phyloP scores from a whole-genome alignment of 2,329 filamentous ascomycete species.

The Cercospora beticola region DNA sequence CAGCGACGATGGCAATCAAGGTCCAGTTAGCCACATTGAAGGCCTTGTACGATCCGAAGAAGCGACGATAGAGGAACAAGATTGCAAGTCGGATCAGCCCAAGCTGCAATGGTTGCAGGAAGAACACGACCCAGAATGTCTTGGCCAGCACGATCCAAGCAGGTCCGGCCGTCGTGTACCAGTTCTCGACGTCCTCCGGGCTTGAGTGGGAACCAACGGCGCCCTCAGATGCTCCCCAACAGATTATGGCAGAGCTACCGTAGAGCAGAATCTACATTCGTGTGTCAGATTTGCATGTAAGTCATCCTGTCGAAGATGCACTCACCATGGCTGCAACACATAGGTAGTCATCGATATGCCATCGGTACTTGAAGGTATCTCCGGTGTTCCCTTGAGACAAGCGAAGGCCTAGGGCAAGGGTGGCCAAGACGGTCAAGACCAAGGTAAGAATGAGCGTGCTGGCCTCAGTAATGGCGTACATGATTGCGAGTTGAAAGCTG shows the following conservation, averaged over 20 bases:
- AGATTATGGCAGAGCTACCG: slow-evolving; percentile 13
- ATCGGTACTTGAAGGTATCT: slow-evolving; percentile 12
- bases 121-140: slow-evolving; percentile 19
- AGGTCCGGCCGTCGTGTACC: slow-evolving; percentile 17
- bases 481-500: slow-evolving; percentile 2
- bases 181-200: slow-evolving; percentile 18
- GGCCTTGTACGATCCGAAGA: slow-evolving; percentile 16
- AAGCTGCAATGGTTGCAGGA: slow-evolving; percentile 16
- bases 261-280: slow-evolving; percentile 11
- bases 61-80: slow-evolving; percentile 18
- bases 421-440: slow-evolving; percentile 17
- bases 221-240: slow-evolving; percentile 14
- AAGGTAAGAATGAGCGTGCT: slow-evolving; percentile 16
- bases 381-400: slow-evolving; percentile 12
- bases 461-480: slow-evolving; percentile 17
- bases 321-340: slow-evolving; percentile 17
- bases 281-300: neutral
- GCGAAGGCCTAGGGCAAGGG: slow-evolving; percentile 12
- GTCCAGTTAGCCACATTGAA: slow-evolving; percentile 18
- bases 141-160: slow-evolving; percentile 19
- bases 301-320: neutral
- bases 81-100: slow-evolving; percentile 18
- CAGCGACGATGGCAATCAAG: slow-evolving; percentile 13
- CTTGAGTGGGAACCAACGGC: slow-evolving; percentile 17
- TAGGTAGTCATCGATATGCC: slow-evolving; percentile 18